Base-by-base conservation (phyloP, 495 filamentous ascomycete genomes). In the Penicillium bialowiezense region DNA sequence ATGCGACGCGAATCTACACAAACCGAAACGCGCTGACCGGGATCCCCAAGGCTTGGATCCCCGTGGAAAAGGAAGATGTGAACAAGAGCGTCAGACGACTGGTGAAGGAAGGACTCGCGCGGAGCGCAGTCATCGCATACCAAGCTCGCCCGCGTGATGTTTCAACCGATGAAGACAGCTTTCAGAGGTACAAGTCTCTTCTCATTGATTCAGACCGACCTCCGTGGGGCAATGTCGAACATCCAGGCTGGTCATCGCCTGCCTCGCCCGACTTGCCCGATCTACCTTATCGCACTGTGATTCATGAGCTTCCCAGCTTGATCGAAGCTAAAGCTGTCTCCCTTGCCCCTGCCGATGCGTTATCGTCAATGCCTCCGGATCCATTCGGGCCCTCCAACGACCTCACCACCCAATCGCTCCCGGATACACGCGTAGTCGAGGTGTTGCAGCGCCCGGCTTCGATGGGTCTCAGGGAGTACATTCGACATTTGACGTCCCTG, bases 241-340 rank as follows among this genome's bases (percentile, higher is more conserved):
- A 98, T 56, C 81, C 87, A 0, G 95, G 92, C 39, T 97, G 95
- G 93, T 86, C 86, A 4, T 85, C 90, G 2, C 91, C 93, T 6
- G 68, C 71, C 7, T 88, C 82, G 0, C 71, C 74, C 3, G 87
- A 95, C 56, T 67, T 95, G 2, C 83, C 90, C 5, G 82, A 91
- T 54, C 67, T 97, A 8, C 83, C 91, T 37, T 97, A 92, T 62
- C 74, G 74, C 32, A 81, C 79, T 0, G 89, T 98, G n/a, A 79
- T 98, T 10, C 71, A 75, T 15, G 95, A 97, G 70, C 74, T 98
- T 12, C 88, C 92, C 2, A 87, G 96, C 58, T 75, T 98, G 18
- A 90, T 98, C 48, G 93, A 98, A 67, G 91, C 90, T 0, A 91
- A 91, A 68, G 93, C 91, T 6, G 83, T 93, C 10, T 87, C 90